Base-by-base conservation (phyloP, 495 filamentous ascomycete genomes). In the Lichina pygmaea region DNA sequence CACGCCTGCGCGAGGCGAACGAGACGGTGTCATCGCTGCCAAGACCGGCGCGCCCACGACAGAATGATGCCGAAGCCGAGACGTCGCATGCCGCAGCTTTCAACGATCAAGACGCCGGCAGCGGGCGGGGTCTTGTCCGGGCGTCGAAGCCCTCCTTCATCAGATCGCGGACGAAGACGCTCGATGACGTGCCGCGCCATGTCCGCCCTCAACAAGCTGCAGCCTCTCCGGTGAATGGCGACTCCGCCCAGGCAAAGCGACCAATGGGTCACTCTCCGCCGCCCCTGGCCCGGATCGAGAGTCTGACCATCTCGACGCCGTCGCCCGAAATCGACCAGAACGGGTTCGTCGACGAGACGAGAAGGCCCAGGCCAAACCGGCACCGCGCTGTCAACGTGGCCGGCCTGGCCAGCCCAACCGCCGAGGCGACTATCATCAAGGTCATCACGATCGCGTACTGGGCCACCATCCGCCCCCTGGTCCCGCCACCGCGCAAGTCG, bases 361-460 rank as follows among this genome's bases (percentile, higher is more conserved):
- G 36, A 5, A 39, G 13, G 36, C 36, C 6, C 11, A 11, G 36
- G 11, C 36, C 11, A 15, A 39, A 6, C 36, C 36, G 36, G 13
- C 36, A 39, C 11, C 36, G 36, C 3, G 13, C 11, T 39, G 13
- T 39, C 36, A 39, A 39, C 36, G 13, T 3, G 2, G 24, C 24
- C 24, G 24, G 24, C 24, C 24, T 24, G 24, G 24, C 24, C 24
- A 24, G 24, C 24, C 24, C 24, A 4, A 11, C 1, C 11, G 36
- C 36, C 36, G 36, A 39, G 36, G 10, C 36, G 2, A 11, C 84
- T 34, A 93, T 95, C 48, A 99, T 95, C 61, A 99, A 99, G 57
- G 81, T 94, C 44, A 91, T 85, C 38, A 93, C 85, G 55, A 78
- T 95, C 64, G 71, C 86, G 50, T 70, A 86, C 33, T 95, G 86